These are phyloP conservation scores for Xylariaceae sp. DNA, from an alignment of 2,329 filamentous ascomycete genomes.

Conservation along the genomic window DNA sequence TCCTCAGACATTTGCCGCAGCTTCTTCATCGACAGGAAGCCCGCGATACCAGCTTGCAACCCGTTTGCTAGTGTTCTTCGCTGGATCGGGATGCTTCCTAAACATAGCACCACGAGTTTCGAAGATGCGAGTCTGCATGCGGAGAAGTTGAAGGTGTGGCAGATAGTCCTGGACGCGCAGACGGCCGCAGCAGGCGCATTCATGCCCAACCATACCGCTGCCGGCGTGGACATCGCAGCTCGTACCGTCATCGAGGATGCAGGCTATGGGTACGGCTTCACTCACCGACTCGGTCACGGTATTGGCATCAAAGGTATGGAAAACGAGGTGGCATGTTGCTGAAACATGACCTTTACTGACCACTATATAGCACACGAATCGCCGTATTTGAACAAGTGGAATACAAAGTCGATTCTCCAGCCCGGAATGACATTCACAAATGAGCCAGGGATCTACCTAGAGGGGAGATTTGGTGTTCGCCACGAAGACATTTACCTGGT, in stretches of 20 bases:
- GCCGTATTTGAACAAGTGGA: conserved; percentile 61
- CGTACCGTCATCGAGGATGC: conserved; percentile 51
- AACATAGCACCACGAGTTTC: neutral
- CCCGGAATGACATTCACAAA: conserved; percentile 61
- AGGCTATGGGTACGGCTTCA: conserved; percentile 56
- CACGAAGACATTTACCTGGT: conserved; percentile 61
- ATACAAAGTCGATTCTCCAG: conserved; percentile 39
- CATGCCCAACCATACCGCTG: conserved; percentile 47
- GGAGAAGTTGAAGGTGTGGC: conserved; percentile 56
- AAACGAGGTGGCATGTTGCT: neutral
- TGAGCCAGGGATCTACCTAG: conserved; percentile 60
- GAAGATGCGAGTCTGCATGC: conserved; percentile 21
- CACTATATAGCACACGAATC: conserved; percentile 52
- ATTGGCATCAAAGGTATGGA: conserved; percentile 55
- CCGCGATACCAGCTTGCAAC: neutral
- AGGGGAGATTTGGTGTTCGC: conserved; percentile 55
- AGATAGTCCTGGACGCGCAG: conserved; percentile 59
- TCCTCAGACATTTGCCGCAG: conserved; percentile 61
- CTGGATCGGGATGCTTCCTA: neutral
- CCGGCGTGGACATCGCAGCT: conserved; percentile 58
- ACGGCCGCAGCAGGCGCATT: conserved; percentile 49
- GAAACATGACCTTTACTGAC: conserved; percentile 1
- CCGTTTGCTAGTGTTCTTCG: conserved; percentile 1
- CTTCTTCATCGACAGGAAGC: conserved; percentile 44
- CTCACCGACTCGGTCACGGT: conserved; percentile 59